Evolutionary conservation across 2,329 filamentous ascomycete species (phyloP), one percentile per base, ranked within the genome.

Genomic region (Aspergillus sp.): DNA sequence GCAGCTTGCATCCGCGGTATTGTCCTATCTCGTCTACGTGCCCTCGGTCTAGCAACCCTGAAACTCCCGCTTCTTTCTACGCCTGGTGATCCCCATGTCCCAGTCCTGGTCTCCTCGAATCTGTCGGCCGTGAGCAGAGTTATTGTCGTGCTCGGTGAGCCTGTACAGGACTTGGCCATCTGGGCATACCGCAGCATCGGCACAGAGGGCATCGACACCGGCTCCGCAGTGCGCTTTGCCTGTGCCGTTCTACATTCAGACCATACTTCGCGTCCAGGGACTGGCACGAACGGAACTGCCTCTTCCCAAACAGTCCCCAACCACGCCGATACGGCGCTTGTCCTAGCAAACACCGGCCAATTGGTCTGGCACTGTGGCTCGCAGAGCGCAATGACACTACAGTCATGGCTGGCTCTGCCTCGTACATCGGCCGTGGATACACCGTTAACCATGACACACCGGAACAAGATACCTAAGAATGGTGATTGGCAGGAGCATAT

Each of bases 271-370:
- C 32, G 32, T 36, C 32, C 32, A 36, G 12, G 12, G 45, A 81
- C 57, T 62, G 51, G 24, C 45, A 24, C 52, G 26, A 49, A 39
- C 56, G 7, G 26, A 53, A 50, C 26, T 46, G 18, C 50, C 11
- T 16, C 49, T 29, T 22, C 55, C 36, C 52, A 39, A 12, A 14
- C 22, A n/a, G 39, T 56, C 16, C 12, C 31, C 6, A 54, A 72
- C 4, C 63, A 73, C 0, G 52, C 65, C 0, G 76, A 80, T 20
- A 29, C 69, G 0, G 65, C 72, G 3, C 77, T 97, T 57, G 77
- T 97, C 29, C 78, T 96, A 26, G 85, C 91, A 50, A 97, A 96
- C 71, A 81, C 86, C 4, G 91, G 91, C 4, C 87, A 96, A 75
- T 78, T 90, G 18, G 80, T 88, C 67, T 97, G 91, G 87, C 91